A percentile compares a stretch with the other conserved stretches of the same genome.
Evolutionary conservation across 2,329 filamentous ascomycete genomes (phyloP).

Genomic region (Claviceps humidiphila): DNA sequence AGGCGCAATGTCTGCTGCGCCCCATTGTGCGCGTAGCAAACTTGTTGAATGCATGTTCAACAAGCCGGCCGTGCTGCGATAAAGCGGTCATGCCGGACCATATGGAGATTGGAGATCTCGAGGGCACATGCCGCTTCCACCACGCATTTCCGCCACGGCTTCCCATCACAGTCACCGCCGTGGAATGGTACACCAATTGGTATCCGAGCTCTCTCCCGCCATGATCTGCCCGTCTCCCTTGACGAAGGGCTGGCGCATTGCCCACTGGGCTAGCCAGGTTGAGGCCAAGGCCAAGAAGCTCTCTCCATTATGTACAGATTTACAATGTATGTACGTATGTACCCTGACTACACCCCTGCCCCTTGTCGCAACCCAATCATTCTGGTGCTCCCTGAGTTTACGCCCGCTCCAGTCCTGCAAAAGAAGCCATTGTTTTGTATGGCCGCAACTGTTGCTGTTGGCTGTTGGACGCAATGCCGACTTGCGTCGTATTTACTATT

Average conservation of each 20-base stretch:
- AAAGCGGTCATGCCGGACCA: not conserved
- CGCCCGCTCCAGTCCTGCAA: not conserved
- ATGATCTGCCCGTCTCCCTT: not conserved
- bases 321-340: too few species aligned
- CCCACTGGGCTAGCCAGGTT: not conserved
- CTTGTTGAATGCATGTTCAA: not conserved
- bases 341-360: not conserved
- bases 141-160: too few species aligned
- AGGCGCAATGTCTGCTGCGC: not conserved
- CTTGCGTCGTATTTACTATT: slow-evolving; percentile 2
- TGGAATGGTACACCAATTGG: not conserved
- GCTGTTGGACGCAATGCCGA: not conserved
- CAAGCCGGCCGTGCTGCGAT: not conserved
- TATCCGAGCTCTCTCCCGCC: not conserved
- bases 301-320: not conserved
- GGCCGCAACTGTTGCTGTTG: not conserved
- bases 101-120: not conserved
- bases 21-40: not conserved
- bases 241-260: too few species aligned
- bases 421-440: not conserved
- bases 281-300: not conserved
- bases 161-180: slow-evolving; percentile 1
- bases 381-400: not conserved
- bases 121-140: not conserved
- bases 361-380: not conserved